Evolutionary conservation across 176 grass and related monocot species (phyloP), one percentile per base, ranked within the genome.

Genomic region (Triticum timopheevii): DNA sequence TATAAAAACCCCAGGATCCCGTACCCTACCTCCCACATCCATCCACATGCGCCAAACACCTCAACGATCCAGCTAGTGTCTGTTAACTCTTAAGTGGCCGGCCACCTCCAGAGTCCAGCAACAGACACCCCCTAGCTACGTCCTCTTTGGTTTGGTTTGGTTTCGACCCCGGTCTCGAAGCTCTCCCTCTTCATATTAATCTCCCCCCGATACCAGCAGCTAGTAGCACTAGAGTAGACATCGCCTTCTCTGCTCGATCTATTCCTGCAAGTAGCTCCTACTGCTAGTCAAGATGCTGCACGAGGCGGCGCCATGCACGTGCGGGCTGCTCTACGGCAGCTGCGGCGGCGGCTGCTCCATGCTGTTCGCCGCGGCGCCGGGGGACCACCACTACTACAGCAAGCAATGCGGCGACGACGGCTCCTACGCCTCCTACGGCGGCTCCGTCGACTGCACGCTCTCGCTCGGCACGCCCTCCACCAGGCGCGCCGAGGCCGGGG

Each of bases 391-490:
- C 73, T 47, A 89, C 65, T 83, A 83, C 78, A 8, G 8, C 44
- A 88, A 42, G 84, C 83, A 71, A 42, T 88, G 69, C 66, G 77
- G 79, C 50, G 84, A 85, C 40, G 72, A 63, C 6, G 20, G 31
- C 20, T 20, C 20, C 38, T 59, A 44, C 65, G 54, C 74, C 72
- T 35, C 52, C 10, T 87, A 85, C 75, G 68, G 69, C 6, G 88
- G 73, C n/a, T 91, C 74, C 25, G 96, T 98, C 10, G 96, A 98
- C 88, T 98, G 96, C 85, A 98, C 96, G 9, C 90, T 98, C 13
- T 98, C 96, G 82, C 96, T 98, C 44, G 93, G 93, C 61, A 98
- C 96, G 22, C 93, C 96, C 15, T 98, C 96, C 40, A 98, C 96
- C 62, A 90, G 96, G 76, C 95, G 77, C 64, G 89, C 89, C 65